Conservation (phyloP, 441 rosid genomes). For the California macrophylla region DNA sequence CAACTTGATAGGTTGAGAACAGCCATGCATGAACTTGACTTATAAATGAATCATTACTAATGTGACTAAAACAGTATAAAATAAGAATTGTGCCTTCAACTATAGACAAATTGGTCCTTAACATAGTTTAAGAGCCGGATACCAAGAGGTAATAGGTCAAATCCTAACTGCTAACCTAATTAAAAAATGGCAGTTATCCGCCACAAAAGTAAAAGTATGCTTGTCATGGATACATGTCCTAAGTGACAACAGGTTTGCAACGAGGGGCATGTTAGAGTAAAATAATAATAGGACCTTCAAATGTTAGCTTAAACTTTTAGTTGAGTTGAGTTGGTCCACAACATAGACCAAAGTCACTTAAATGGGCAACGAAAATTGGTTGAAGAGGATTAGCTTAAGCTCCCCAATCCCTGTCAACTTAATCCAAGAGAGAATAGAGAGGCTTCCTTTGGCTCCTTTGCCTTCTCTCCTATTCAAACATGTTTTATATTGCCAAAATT, state of each 20-base stretch:
- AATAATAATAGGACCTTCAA: no score
- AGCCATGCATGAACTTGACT: not conserved
- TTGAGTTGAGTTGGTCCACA: no score
- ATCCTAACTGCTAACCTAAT: not conserved
- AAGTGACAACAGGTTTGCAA: no score
- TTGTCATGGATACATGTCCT: no score
- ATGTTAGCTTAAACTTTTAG: no score
- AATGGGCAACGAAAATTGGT: not conserved
- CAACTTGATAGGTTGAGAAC: not conserved
- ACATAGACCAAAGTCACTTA: not conserved
- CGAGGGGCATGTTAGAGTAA: no score
- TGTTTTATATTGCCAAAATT: not conserved
- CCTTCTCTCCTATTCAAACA: not conserved
- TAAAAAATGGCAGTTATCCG: no score
- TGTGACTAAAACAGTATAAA: not conserved
- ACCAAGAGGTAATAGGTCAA: not conserved
- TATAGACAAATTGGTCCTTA: not conserved
- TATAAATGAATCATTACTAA: not conserved
- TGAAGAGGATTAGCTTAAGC: not conserved
- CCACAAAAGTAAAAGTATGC: no score
- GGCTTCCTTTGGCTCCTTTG: not conserved
- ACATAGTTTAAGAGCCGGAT: not conserved
- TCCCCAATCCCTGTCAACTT: not conserved
- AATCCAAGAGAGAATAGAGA: not conserved
- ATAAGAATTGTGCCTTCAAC: not conserved